Conservation (phyloP, 176 grass and related monocot species). For the Avena insularis region DNA sequence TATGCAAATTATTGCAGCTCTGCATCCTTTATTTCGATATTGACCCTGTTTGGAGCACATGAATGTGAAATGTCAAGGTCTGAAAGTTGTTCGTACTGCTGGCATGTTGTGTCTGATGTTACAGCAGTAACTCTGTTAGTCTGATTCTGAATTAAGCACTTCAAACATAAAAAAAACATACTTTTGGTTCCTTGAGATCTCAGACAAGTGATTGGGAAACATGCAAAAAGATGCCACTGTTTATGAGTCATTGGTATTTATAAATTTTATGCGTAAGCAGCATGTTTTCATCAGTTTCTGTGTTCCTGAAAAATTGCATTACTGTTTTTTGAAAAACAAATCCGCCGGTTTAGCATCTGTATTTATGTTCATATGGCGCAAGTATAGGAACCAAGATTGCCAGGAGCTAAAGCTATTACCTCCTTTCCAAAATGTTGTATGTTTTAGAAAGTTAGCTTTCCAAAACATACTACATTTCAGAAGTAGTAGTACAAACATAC, state of each 20-base stretch:
- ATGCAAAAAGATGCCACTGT: not conserved
- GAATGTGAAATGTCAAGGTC: not conserved
- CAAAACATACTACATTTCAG: too few species aligned
- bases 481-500: not conserved
- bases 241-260: not conserved
- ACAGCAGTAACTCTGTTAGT: not conserved
- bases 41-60: not conserved
- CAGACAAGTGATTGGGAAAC: not conserved
- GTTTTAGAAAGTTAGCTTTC: too few species aligned
- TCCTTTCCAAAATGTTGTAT: too few species aligned
- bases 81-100: not conserved
- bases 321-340: not conserved
- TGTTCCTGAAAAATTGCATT: not conserved
- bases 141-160: not conserved
- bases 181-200: not conserved
- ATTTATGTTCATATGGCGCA: not conserved
- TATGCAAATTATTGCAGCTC: not conserved
- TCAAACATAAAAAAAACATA: not conserved
- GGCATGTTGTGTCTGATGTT: constrained; percentile 1
- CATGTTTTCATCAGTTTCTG: not conserved
- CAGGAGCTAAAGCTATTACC: not conserved
- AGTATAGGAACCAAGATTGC: not conserved
- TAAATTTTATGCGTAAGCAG: not conserved
- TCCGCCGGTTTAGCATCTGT: not conserved
- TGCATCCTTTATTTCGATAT: not conserved